Conservation (phyloP, 2,329 filamentous ascomycete species). For the Xylaria sp. region DNA sequence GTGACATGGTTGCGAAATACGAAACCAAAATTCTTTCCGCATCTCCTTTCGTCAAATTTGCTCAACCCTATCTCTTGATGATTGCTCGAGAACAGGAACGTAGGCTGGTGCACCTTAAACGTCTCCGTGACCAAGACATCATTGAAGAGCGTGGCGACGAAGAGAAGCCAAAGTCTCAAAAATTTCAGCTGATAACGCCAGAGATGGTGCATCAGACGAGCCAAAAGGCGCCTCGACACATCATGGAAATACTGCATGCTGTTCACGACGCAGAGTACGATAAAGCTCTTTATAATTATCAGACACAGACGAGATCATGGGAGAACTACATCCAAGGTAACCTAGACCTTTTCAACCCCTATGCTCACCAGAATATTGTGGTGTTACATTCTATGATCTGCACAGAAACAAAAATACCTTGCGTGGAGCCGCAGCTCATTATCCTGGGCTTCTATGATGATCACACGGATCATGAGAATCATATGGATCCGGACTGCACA, state of each 20-base stretch:
- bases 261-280: slow-evolving; percentile 98
- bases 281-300: slow-evolving; percentile 91
- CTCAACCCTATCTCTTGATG: slow-evolving; percentile 91
- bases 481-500: slow-evolving; percentile 86
- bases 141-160: slow-evolving; percentile 66
- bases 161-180: slow-evolving; percentile 73
- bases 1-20: slow-evolving; percentile 93
- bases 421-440: slow-evolving; percentile 88
- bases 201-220: slow-evolving; percentile 93
- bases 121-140: slow-evolving; percentile 80
- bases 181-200: slow-evolving; percentile 91
- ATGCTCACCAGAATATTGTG: slow-evolving; percentile 95
- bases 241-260: slow-evolving; percentile 92
- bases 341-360: slow-evolving; percentile 90
- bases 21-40: slow-evolving; percentile 93
- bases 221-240: slow-evolving; percentile 82
- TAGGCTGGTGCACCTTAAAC: slow-evolving; percentile 82
- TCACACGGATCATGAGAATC: slow-evolving; percentile 72
- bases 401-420: slow-evolving; percentile 92
- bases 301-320: slow-evolving; percentile 95
- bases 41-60: slow-evolving; percentile 95
- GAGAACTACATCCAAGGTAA: slow-evolving; percentile 93
- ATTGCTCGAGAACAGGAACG: slow-evolving; percentile 91
- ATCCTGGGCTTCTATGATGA: slow-evolving; percentile 95
- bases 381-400: slow-evolving; percentile 94